Evolutionary conservation across 768 basidiomycete species (phyloP).

Genomic region (Calocybe gangraenosa): DNA sequence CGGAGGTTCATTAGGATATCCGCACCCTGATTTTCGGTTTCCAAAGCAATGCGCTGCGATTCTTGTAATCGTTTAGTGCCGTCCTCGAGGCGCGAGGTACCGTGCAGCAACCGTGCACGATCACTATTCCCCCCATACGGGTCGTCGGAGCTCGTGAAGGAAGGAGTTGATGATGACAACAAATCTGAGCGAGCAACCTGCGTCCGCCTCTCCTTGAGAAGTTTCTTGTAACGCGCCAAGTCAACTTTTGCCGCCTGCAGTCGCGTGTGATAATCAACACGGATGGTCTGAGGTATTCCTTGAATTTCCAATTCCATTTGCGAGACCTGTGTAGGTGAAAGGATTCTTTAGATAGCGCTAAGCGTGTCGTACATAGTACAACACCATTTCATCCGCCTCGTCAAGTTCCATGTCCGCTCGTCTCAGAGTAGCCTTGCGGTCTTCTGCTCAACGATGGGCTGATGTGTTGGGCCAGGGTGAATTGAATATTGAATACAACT

Average conservation of each 20-base stretch:
- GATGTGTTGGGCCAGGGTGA: background rate
- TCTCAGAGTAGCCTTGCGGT: conserved; percentile 73
- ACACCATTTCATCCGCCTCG: conserved; percentile 95
- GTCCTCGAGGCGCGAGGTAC: conserved; percentile 76
- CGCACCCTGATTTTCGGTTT: conserved; percentile 94
- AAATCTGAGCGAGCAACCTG: conserved; percentile 74
- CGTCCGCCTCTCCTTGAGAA: conserved; percentile 66
- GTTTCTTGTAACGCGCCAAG: conserved; percentile 76
- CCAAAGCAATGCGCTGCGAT: conserved; percentile 87
- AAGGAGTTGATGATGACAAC: conserved; percentile 50
- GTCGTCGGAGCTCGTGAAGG: conserved; percentile 62
- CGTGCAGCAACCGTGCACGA: conserved; percentile 74
- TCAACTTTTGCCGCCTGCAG: conserved; percentile 73
- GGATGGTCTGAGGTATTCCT: conserved; percentile 84
- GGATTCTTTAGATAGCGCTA: conserved; percentile 5
- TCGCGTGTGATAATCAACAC: conserved; percentile 70
- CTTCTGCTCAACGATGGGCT: conserved; percentile 46
- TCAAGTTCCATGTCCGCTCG: conserved; percentile 94
- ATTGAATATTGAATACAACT: conserved; percentile 19
- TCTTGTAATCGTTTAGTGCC: conserved; percentile 84
- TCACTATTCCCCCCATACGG: conserved; percentile 71
- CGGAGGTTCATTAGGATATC: conserved; percentile 86
- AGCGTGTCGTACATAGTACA: background rate
- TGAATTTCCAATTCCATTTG: conserved; percentile 99
- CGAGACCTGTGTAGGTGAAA: conserved; percentile 62